Evolutionary conservation across 2,329 filamentous ascomycete species (phyloP).

Genomic region (Penicillium hesseltinei): DNA sequence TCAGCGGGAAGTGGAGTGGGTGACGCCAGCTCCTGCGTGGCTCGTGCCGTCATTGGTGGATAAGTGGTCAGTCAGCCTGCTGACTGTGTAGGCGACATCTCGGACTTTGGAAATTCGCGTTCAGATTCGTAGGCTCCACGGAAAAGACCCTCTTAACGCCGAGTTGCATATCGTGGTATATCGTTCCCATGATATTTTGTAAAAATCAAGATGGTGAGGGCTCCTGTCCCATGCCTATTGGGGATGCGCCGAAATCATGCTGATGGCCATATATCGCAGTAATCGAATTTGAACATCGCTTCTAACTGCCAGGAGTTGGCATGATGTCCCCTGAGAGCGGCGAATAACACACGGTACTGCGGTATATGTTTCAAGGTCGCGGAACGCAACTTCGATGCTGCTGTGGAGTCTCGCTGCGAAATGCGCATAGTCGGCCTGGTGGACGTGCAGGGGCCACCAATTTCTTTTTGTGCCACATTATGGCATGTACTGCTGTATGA

Average conservation of each 20-base stretch:
- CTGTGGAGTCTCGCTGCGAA: not conserved
- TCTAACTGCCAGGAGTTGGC: not conserved
- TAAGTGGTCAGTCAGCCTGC: not conserved
- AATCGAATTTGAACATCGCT: not conserved
- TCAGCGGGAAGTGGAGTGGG: slow-evolving; percentile 9
- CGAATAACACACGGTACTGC: not conserved
- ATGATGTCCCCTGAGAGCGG: not conserved
- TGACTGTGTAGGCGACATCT: slow-evolving; percentile 1
- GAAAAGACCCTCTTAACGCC: not conserved
- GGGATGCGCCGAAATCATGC: slow-evolving; percentile 42
- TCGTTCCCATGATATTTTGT: not conserved
- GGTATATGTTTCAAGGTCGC: not conserved
- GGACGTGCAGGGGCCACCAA: not conserved
- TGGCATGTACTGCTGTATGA: not conserved
- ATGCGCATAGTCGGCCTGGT: not conserved
- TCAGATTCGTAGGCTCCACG: not conserved
- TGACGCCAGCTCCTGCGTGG: slow-evolving; percentile 11
- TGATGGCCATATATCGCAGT: slow-evolving; percentile 10
- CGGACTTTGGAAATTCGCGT: not conserved
- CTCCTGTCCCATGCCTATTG: slow-evolving; percentile 38
- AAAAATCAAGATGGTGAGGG: slow-evolving; percentile 35
- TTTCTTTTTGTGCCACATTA: not conserved
- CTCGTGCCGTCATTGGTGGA: slow-evolving; percentile 7
- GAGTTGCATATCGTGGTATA: not conserved
- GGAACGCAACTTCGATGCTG: not conserved